Base-by-base conservation (phyloP, 306 rosid species). In the Spatholobus suberectus region DNA sequence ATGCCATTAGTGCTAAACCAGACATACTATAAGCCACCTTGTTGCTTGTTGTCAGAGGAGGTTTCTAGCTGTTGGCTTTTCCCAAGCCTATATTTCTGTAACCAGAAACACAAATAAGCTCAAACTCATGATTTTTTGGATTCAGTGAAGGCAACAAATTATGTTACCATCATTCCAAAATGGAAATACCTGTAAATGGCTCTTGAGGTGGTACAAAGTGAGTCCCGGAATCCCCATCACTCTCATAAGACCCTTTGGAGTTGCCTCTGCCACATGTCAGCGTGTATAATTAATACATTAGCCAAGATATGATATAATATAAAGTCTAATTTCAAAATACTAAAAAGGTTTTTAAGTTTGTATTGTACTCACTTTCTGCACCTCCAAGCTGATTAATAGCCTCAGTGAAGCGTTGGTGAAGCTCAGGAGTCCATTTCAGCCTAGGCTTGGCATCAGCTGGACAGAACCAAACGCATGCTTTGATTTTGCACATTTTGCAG, bases 401-500 rank as follows among this genome's bases (percentile, higher is more conserved):
- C 34, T 92, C 98, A 43, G 81, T 87, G 82, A 94, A 92, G 71
- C 92, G 78, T 24, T 88, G 90, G 81, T 94, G 98, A 89, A 92
- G 95, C 40, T 94, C 94, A 40, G 93, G 80, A 71, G 97, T 94
- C 97, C 98, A 90, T 81, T 96, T 96, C n/a, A 96, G 88, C 86
- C 98, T 89, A 47, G 99, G 98, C 87, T 92, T 96, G 20, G 99
- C 91, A 88, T 96, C 98, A 84, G 94, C n/a, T 85, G 55, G 98
- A 96, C 29, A 94, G 85, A 82, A 92, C 95, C 89, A 92, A 88
- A 83, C 84, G 90, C 94, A 93, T 89, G 73, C 76, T 88, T 90
- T 84, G 92, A 37, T 83, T 92, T 86, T 83, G 73, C 80, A 49
- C 72, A 77, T 81, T 81, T 70, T 86, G 85, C 63, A 70, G 85